Percentiles rank a stretch among this genome's conserved stretches.
These are phyloP conservation scores for Kodamaea kaohsiungensis DNA, from an alignment of 805 yeast species.

Conservation along the genomic window DNA sequence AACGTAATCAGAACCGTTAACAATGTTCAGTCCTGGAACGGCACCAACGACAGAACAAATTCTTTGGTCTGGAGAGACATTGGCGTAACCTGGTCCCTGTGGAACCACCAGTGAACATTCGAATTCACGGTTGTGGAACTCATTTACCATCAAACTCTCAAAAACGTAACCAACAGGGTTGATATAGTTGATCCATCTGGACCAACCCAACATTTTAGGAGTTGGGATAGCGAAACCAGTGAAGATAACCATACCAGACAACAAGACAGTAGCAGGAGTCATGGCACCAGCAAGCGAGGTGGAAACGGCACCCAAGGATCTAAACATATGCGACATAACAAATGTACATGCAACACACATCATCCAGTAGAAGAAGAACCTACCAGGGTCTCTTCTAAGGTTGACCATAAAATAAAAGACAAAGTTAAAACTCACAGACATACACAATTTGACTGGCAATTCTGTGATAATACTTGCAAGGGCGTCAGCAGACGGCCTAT, in stretches of 20 bases:
- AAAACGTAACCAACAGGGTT: constrained; percentile 44
- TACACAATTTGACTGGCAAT: constrained; percentile 48
- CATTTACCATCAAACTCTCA: constrained; percentile 59
- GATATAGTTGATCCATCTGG: constrained; percentile 49
- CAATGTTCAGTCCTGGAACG: constrained; percentile 20
- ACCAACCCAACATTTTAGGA: constrained; percentile 56
- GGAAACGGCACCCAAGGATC: constrained; percentile 44
- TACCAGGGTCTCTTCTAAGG: constrained; percentile 52
- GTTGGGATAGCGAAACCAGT: constrained; percentile 48
- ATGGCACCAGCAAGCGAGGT: constrained; percentile 42
- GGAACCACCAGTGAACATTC: constrained; percentile 53
- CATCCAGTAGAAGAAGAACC: constrained; percentile 53
- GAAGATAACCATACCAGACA: constrained; percentile 56
- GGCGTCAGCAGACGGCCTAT: constrained; percentile 66
- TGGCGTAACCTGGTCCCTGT: constrained; percentile 35
- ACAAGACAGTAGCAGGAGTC: constrained; percentile 46
- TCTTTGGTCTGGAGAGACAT: constrained; percentile 34
- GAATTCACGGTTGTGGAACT: constrained; percentile 49
- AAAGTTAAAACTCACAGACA: constrained; percentile 49
- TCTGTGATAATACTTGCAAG: constrained; percentile 62
- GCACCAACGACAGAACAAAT: constrained; percentile 28
- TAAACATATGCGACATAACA: constrained; percentile 51
- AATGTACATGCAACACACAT: constrained; percentile 46
- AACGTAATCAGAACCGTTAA: constrained; percentile 32
- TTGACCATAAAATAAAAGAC: constrained; percentile 54